Evolutionary conservation across 2,329 filamentous ascomycete species (phyloP), one percentile per base, ranked within the genome.

Genomic region (Colletotrichum orbiculare): DNA sequence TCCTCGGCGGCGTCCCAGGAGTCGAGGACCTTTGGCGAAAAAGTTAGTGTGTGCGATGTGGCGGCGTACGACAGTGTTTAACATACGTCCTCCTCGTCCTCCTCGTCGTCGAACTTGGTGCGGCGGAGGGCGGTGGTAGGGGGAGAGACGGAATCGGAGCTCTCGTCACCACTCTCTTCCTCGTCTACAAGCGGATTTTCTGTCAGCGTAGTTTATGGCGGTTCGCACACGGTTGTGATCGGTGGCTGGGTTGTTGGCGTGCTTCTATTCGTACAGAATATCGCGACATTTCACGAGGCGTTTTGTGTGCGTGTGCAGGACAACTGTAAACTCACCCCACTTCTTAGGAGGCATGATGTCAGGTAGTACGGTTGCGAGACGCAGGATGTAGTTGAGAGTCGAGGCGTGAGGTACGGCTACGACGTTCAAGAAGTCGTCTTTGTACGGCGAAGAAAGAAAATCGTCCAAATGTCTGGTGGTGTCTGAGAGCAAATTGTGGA

Each of bases 1-100:
- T 99, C 96, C 75, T 98, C 96, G 71, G 92, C 94, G 64, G 93
- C 95, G 74, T 98, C 94, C 96, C 96, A 99, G 39, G 93, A 95
- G 66, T 99, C 96, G 74, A 97, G 87, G 62, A 98, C 93, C 91
- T 97, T 50, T 9, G 69, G 13, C 34, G 17, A 34, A 38, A 50
- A 53, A 2, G 41, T 66, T 33, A 69, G 67, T 42, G 10, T 37
- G 38, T 11, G 47, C 58, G 37, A 58, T 8, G 15, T 13, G 54
- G 47, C 50, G 56, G 61, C 64, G 34, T 13, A 42, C 64, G 60
- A 54, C 49, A 47, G 33, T 55, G 17, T 37, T 49, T 17, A 38
- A 76, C 85, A 74, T 86, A 95, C 94, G 79, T 96, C 93, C 71
- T 91, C 89, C 39, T 94, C 89, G 60, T 85, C 91, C 79, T 97